A percentile compares a stretch with the other conserved stretches of the same genome.
These are phyloP conservation scores for Neofusicoccum sp. DNA, from an alignment of 2,329 filamentous ascomycete species.

Conservation along the genomic window DNA sequence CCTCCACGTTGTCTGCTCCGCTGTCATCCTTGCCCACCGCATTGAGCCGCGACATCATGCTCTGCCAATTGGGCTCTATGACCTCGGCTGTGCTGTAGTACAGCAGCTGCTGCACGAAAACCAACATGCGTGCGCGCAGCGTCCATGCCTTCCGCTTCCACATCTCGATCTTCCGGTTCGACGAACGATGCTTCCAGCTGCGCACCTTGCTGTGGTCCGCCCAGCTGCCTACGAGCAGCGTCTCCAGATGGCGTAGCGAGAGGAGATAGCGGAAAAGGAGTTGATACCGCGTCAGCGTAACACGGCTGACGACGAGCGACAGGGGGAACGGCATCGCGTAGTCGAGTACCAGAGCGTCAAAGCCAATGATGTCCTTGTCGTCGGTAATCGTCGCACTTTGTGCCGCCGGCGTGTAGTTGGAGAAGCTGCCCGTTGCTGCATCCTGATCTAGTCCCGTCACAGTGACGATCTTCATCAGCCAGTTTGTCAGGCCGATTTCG, in stretches of 20 bases:
- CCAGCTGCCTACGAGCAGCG: constrained; percentile 83
- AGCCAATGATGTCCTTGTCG: constrained; percentile 84
- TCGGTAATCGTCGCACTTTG: constrained; percentile 59
- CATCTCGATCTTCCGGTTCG: constrained; percentile 70
- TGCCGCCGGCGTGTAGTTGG: constrained; percentile 69
- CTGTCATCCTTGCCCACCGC: constrained; percentile 43
- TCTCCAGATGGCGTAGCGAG: constrained; percentile 85
- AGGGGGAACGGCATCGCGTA: constrained; percentile 93
- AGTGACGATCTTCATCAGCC: constrained; percentile 92
- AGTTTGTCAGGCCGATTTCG: constrained; percentile 86
- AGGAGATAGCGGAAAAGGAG: constrained; percentile 92
- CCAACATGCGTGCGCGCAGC: constrained; percentile 86
- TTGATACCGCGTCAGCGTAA: constrained; percentile 96
- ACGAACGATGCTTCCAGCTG: constrained; percentile 79
- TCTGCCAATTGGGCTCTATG: constrained; percentile 96
- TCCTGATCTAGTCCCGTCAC: constrained; percentile 94
- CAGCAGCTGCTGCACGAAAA: constrained; percentile 93
- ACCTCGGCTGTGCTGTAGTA: constrained; percentile 98
- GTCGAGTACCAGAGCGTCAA: constrained; percentile 89
- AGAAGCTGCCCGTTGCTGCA: constrained; percentile 57
- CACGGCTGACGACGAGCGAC: constrained; percentile 90
- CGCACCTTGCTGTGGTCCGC: constrained; percentile 78
- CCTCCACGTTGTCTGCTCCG: constrained; percentile 38
- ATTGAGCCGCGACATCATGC: constrained; percentile 82
- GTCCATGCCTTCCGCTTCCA: constrained; percentile 96